Conservation (phyloP, 768 basidiomycete genomes). For the Hemileccinum rubropunctum region DNA sequence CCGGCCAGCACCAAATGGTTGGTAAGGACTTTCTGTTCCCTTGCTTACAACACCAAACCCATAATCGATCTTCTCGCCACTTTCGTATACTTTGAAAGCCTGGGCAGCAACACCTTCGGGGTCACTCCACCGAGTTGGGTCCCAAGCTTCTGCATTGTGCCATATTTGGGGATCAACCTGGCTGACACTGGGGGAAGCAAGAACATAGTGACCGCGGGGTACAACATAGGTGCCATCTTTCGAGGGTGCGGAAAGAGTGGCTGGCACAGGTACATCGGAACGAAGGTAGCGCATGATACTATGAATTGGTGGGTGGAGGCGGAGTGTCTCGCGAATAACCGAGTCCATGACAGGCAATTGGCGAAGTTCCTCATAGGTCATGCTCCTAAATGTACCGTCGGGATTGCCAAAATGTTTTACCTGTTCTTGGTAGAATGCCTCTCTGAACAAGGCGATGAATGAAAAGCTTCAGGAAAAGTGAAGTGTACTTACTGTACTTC, state of each 20-base stretch:
- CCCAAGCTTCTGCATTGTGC: constrained; percentile 69
- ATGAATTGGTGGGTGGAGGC: constrained; percentile 94
- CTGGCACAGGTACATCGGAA: constrained; percentile 78
- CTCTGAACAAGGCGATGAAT: constrained; percentile 40
- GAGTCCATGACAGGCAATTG: constrained; percentile 81
- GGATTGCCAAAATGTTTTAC: constrained; percentile 73
- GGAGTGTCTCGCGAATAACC: constrained; percentile 90
- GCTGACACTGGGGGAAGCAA: constrained; percentile 84
- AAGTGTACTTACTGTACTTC: constrained; percentile 63
- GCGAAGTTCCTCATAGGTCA: constrained; percentile 86
- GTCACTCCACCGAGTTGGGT: constrained; percentile 84
- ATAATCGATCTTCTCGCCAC: constrained; percentile 90
- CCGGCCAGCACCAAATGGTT: constrained; percentile 96
- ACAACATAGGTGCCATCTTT: constrained; percentile 77
- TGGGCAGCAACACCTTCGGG: constrained; percentile 76
- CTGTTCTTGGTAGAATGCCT: constrained; percentile 88
- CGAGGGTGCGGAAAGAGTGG: constrained; percentile 74
- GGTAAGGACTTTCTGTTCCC: constrained; percentile 93
- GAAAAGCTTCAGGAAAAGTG: not conserved
- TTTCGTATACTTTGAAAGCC: constrained; percentile 73
- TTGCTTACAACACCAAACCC: constrained; percentile 96
- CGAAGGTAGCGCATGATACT: constrained; percentile 92
- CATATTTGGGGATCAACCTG: constrained; percentile 86
- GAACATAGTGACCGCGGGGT: constrained; percentile 85
- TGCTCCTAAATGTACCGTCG: constrained; percentile 74